These are phyloP conservation scores for Alternaria ventricosa DNA, from an alignment of 2,329 filamentous ascomycete species.

Conservation along the genomic window DNA sequence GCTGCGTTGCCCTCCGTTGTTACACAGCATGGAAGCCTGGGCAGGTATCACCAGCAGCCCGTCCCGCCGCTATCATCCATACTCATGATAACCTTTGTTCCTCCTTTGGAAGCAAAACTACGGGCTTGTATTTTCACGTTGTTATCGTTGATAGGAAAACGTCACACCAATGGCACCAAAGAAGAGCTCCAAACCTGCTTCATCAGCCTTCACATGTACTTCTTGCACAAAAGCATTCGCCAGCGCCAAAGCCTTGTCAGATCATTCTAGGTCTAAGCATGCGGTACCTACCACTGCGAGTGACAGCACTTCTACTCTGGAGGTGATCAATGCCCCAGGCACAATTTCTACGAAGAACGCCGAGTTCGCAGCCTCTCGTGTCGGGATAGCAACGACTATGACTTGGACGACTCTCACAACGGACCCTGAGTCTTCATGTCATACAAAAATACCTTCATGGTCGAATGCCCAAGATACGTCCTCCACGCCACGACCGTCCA, in stretches of 20 bases:
- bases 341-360: background rate
- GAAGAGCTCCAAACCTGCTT: background rate
- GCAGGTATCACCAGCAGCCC: background rate
- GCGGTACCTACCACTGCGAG: background rate
- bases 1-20: background rate
- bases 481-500: background rate
- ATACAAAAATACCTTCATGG: background rate
- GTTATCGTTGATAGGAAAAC: background rate
- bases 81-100: background rate
- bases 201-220: background rate
- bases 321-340: background rate
- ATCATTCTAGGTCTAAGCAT: background rate
- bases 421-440: background rate
- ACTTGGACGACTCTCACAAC: background rate
- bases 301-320: background rate
- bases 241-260: background rate
- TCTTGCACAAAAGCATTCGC: background rate
- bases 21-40: background rate
- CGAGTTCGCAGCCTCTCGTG: background rate
- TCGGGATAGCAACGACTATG: background rate
- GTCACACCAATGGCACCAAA: background rate
- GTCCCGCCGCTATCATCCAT: background rate
- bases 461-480: background rate
- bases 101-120: too few species aligned
- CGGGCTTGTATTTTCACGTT: rapidly evolving